phyloP scores from a whole-genome alignment of 495 filamentous ascomycete species.

The Aspergillus haitiensis region DNA sequence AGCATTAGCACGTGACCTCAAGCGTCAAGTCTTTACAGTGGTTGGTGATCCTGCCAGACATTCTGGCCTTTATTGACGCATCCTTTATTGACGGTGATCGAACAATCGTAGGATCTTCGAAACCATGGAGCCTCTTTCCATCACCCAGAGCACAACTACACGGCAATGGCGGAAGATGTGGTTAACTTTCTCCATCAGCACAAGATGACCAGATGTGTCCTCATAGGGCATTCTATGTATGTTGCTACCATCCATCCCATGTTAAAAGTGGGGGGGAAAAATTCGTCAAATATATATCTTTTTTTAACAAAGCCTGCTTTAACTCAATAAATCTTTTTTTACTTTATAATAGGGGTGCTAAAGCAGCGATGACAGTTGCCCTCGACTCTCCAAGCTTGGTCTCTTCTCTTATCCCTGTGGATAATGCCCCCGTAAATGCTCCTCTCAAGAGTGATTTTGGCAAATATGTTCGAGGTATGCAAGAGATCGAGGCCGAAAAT shows the following conservation, averaged over 20 bases:
- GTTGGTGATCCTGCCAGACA: constrained; percentile 47
- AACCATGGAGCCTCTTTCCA: constrained; percentile 95
- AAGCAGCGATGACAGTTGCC: constrained; percentile 87
- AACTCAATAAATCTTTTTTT: neutral
- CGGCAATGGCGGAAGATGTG: constrained; percentile 83
- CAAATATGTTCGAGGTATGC: constrained; percentile 84
- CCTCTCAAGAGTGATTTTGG: constrained; percentile 70
- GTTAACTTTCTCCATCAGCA: constrained; percentile 76
- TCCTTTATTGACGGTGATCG: constrained; percentile 2
- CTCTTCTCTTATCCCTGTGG: constrained; percentile 73
- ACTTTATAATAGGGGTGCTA: constrained; percentile 69
- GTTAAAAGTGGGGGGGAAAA: neutral
- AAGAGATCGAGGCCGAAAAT: constrained; percentile 61
- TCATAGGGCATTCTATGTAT: constrained; percentile 96
- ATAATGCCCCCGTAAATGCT: constrained; percentile 89
- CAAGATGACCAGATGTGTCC: constrained; percentile 63
- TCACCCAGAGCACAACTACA: constrained; percentile 74
- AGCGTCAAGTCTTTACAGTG: constrained; percentile 78
- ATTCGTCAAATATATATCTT: too few relatives aligned
- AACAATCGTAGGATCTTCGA: constrained; percentile 68
- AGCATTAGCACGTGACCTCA: constrained; percentile 77
- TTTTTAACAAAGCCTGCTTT: neutral
- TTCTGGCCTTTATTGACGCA: too few relatives aligned
- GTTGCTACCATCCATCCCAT: constrained; percentile 21
- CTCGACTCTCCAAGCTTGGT: constrained; percentile 66